Evolutionary conservation across 768 basidiomycete species (phyloP).

Genomic region (Hericium rajendrae): DNA sequence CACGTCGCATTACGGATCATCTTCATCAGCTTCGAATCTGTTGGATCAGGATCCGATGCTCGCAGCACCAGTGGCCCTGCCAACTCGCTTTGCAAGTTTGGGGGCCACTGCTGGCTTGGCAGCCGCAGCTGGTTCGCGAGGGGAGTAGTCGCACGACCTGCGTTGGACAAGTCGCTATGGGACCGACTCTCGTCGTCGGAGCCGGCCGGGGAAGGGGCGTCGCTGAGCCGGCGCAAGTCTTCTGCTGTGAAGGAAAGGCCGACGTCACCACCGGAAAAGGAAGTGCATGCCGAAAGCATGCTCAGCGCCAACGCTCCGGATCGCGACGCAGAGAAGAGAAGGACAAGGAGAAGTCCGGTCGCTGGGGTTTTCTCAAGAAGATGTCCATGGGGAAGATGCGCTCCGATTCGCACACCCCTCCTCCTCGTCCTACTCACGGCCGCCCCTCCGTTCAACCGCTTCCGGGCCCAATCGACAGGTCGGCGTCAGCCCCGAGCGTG

Average conservation of each 20-base stretch:
- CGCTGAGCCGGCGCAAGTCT: neutral
- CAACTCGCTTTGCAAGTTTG: conserved; percentile 59
- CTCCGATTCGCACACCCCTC: conserved; percentile 41
- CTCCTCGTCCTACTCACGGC: conserved; percentile 25
- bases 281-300: neutral
- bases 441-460: conserved; percentile 15
- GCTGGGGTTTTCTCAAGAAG: conserved; percentile 96
- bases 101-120: conserved; percentile 38
- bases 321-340: conserved; percentile 15
- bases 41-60: conserved; percentile 30
- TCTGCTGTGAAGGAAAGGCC: neutral
- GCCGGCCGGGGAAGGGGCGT: neutral
- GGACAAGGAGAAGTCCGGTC: conserved; percentile 55
- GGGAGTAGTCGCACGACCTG: conserved; percentile 21
- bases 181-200: conserved; percentile 20
- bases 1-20: conserved; percentile 43
- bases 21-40: conserved; percentile 64
- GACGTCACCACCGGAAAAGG: neutral
- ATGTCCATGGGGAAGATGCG: conserved; percentile 97
- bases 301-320: conserved; percentile 9
- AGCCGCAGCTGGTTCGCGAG: conserved; percentile 9
- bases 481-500: neutral
- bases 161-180: conserved; percentile 37
- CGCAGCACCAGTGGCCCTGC: conserved; percentile 15
- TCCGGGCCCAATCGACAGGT: conserved; percentile 8